Evolutionary conservation across 208 protist genomes (phyloP).

Genomic region (Acanthamoeba healyi): DNA sequence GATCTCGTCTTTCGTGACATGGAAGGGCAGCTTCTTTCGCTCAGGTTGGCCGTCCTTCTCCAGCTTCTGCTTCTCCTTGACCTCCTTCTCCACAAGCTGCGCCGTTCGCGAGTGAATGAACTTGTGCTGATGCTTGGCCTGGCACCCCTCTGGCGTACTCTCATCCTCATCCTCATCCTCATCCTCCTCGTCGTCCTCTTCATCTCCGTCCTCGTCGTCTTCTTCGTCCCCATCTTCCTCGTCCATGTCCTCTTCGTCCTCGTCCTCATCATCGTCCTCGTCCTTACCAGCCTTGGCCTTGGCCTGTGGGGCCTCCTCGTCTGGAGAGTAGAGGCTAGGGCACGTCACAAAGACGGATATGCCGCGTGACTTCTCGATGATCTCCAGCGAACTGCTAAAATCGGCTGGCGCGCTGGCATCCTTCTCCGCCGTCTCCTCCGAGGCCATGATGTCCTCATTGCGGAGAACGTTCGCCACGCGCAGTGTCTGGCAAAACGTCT

Average conservation of each 20-base stretch:
- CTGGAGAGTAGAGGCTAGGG: background rate
- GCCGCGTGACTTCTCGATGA: constrained; percentile 19
- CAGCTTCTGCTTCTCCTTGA: background rate
- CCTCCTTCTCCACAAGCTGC: constrained; percentile 23
- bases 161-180: constrained; percentile 23
- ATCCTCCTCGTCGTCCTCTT: constrained; percentile 2
- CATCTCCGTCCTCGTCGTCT: background rate
- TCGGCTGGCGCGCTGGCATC: background rate
- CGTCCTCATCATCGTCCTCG: background rate
- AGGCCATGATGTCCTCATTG: background rate
- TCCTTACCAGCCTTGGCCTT: background rate
- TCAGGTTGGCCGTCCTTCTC: background rate
- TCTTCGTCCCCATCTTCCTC: background rate
- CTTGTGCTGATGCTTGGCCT: constrained; percentile 47
- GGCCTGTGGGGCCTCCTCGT: background rate
- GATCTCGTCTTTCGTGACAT: constrained; percentile 18
- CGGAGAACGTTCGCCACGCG: background rate
- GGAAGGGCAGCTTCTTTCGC: background rate
- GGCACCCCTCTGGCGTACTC: background rate
- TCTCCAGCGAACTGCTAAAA: constrained; percentile 14
- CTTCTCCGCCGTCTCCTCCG: background rate
- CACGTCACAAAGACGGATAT: constrained; percentile 10
- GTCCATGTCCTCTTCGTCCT: background rate
- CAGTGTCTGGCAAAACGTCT: constrained; percentile 32
- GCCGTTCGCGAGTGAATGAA: constrained; percentile 34